Conservation (phyloP, 2,329 filamentous ascomycete species). For the Nothophoma quercina region DNA sequence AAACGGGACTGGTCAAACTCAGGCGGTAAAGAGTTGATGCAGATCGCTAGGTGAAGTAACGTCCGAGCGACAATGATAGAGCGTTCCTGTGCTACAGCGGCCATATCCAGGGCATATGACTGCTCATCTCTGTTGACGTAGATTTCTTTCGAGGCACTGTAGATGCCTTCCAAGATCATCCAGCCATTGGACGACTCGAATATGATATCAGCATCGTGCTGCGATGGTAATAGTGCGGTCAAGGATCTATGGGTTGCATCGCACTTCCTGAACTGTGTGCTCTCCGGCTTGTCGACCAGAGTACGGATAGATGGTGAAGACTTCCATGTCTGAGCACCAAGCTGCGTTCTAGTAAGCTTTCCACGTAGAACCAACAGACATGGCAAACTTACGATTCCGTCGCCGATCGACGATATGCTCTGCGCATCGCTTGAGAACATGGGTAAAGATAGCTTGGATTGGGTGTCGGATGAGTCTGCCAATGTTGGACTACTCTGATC, state of each 20-base stretch:
- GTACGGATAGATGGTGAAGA: conserved; percentile 41
- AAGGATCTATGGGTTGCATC: conserved; percentile 35
- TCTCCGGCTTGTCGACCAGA: conserved; percentile 27
- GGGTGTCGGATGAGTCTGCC: conserved; percentile 31
- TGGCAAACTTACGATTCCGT: conserved; percentile 38
- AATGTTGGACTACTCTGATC: conserved; percentile 30
- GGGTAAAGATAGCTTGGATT: conserved; percentile 28
- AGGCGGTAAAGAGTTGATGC: conserved; percentile 43
- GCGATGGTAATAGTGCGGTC: conserved; percentile 42
- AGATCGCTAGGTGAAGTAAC: conserved; percentile 45
- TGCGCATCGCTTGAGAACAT: conserved; percentile 33
- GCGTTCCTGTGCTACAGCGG: conserved; percentile 36
- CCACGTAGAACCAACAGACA: neutral
- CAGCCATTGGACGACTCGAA: conserved; percentile 48
- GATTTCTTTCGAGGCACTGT: conserved; percentile 39
- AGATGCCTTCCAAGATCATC: conserved; percentile 42
- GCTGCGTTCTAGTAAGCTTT: conserved; percentile 28
- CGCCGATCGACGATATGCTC: conserved; percentile 39
- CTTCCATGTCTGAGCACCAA: conserved; percentile 41
- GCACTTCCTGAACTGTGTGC: neutral
- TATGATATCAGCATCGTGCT: conserved; percentile 47
- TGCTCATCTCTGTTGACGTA: conserved; percentile 42
- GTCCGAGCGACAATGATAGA: conserved; percentile 45
- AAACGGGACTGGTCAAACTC: conserved; percentile 41
- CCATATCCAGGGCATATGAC: conserved; percentile 45